A percentile compares a stretch with the other conserved stretches of the same genome.
These are phyloP conservation scores for Trichomonas gallinae DNA, from an alignment of 208 protist species.

Conservation along the genomic window DNA sequence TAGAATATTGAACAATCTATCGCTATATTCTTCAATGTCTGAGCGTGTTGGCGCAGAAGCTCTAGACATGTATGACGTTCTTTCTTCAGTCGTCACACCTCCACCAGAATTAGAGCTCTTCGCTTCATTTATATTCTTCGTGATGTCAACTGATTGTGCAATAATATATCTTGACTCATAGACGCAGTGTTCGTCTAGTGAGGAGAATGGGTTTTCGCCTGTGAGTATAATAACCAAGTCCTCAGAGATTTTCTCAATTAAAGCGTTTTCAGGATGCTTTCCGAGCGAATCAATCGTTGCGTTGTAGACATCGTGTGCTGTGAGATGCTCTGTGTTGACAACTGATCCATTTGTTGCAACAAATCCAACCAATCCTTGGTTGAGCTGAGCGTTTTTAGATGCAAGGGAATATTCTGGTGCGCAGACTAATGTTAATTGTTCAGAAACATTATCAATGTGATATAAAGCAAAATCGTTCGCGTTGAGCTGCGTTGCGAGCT, in stretches of 20 bases:
- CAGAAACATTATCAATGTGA: background rate
- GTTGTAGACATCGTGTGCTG: background rate
- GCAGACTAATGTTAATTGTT: background rate
- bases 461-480: background rate
- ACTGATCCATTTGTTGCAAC: background rate
- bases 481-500: background rate
- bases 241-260: background rate
- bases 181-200: background rate
- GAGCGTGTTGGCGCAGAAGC: background rate
- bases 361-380: background rate
- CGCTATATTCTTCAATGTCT: background rate
- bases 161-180: background rate
- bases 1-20: background rate
- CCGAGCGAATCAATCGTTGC: background rate
- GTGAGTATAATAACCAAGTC: background rate
- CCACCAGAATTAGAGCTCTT: background rate
- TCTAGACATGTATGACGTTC: background rate
- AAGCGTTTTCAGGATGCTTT: background rate
- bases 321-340: background rate
- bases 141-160: background rate
- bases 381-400: background rate
- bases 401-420: background rate
- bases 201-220: background rate
- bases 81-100: background rate
- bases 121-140: background rate